Conservation (phyloP, 768 basidiomycete species). For the Suillus bovinus region DNA sequence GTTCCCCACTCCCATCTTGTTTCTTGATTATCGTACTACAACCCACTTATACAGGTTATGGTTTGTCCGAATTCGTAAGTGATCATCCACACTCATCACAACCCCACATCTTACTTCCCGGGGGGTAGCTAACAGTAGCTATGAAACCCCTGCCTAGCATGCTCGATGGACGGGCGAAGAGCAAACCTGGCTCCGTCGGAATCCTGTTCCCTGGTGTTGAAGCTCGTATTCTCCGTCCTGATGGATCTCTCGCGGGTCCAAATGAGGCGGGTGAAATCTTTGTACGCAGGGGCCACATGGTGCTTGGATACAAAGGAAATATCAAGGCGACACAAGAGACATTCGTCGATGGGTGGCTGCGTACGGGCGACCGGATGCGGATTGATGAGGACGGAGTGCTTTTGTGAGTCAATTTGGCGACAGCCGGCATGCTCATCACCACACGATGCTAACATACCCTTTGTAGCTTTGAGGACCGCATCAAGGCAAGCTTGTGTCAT, state of each 20-base stretch:
- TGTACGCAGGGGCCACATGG: constrained; percentile 49
- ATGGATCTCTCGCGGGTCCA: constrained; percentile 50
- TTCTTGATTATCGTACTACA: not conserved
- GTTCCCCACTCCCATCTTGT: constrained; percentile 10
- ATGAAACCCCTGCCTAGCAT: constrained; percentile 40
- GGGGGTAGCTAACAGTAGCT: constrained; percentile 14
- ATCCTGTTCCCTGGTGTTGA: constrained; percentile 59
- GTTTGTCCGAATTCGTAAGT: constrained; percentile 60
- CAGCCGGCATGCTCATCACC: not conserved
- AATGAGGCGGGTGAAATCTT: constrained; percentile 64
- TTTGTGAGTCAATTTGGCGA: constrained; percentile 42
- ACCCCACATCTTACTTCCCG: too few relatives aligned
- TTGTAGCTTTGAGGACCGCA: constrained; percentile 61
- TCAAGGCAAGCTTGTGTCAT: constrained; percentile 45
- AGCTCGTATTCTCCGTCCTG: constrained; percentile 52
- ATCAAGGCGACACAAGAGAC: constrained; percentile 59
- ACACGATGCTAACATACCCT: not conserved
- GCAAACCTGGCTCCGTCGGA: constrained; percentile 43
- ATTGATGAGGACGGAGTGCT: constrained; percentile 56
- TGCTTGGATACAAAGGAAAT: constrained; percentile 67
- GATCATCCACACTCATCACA: too few relatives aligned
- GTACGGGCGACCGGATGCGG: constrained; percentile 64
- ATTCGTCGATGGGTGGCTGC: constrained; percentile 66
- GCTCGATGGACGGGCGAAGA: constrained; percentile 39
- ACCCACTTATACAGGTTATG: constrained; percentile 46